Evolutionary conservation across 768 basidiomycete genomes (phyloP), one percentile per base, ranked within the genome.

Genomic region (Collybia sp.): DNA sequence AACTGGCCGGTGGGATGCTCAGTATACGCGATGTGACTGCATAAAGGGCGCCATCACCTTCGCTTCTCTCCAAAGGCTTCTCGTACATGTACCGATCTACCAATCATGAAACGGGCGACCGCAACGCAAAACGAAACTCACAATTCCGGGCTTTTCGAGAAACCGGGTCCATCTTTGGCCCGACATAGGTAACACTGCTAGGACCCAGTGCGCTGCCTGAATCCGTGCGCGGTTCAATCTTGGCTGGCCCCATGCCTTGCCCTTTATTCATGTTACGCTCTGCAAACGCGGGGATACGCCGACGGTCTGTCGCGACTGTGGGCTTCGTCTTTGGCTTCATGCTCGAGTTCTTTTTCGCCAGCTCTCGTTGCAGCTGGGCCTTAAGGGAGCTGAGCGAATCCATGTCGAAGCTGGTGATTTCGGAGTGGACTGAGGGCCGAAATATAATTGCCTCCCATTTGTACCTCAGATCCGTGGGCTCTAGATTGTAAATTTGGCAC

Each of bases 31-130:
- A 39, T 51, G 38, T 46, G 43, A 31, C 18, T 20, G 13, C 18
- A 17, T 18, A 12, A 38, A 32, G 36, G 10, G 54, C 62, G 41
- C n/a, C n/a, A n/a, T n/a, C 53, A 91, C 93, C 83, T 74, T 86
- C 86, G 50, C 90, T 85, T 39, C 93, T 73, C 58, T 89, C 88
- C 1, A 81, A 80, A 18, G 87, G 73, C 66, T 90, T 93, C 63
- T 97, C 93, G 58, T 88, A 93, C 93, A 95, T 94, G 62, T 97
- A 98, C 20, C 88, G 79, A 74, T 85, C 87, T 90, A 53, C 18
- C 32, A 33, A 18, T 52, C 19, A 43, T 18, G 36, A 6, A 33
- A 19, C 18, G 18, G 40, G 10, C 45, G 19, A 40, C 12, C 4
- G 12, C 11, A 2, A 36, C 18, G 41, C 12, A 16, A 10, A 25